phyloP scores from a whole-genome alignment of 2,329 filamentous ascomycete species.

The Westerdykella sp. region DNA sequence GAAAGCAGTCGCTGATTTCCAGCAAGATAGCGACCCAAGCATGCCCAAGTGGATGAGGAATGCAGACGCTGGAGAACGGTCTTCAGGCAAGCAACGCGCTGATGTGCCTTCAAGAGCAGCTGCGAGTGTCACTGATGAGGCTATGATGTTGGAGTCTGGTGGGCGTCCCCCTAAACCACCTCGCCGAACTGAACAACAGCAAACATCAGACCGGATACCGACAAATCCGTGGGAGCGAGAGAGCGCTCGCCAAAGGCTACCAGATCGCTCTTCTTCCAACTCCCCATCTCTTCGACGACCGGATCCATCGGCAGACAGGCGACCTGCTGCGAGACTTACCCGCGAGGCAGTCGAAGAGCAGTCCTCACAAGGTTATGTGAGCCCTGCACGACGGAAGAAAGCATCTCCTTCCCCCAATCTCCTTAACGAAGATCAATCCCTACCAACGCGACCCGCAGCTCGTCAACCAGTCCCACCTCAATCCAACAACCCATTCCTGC shows the following conservation, averaged over 20 bases:
- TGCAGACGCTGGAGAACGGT: conserved; percentile 35
- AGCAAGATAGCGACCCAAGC: conserved; percentile 62
- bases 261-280: conserved; percentile 36
- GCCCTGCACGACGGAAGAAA: conserved; percentile 74
- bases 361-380: conserved; percentile 76
- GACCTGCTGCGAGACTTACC: conserved; percentile 57
- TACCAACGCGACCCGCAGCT: conserved; percentile 16
- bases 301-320: conserved; percentile 23
- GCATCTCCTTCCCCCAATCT: conserved; percentile 44
- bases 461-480: conserved; percentile 31
- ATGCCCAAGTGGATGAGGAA: conserved; percentile 97
- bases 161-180: conserved; percentile 47
- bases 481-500: conserved; percentile 37
- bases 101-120: conserved; percentile 9
- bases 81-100: conserved; percentile 13
- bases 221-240: conserved; percentile 21
- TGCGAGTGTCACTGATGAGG: conserved; percentile 47
- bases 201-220: conserved; percentile 18
- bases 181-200: conserved; percentile 20
- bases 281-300: conserved; percentile 36
- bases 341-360: conserved; percentile 74
- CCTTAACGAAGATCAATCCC: conserved; percentile 24
- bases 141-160: conserved; percentile 69
- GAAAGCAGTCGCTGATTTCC: conserved; percentile 83
- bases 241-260: conserved; percentile 19